These are phyloP conservation scores for Blepharisma stoltei DNA, from an alignment of 73 alveolate genomes.

Conservation along the genomic window DNA sequence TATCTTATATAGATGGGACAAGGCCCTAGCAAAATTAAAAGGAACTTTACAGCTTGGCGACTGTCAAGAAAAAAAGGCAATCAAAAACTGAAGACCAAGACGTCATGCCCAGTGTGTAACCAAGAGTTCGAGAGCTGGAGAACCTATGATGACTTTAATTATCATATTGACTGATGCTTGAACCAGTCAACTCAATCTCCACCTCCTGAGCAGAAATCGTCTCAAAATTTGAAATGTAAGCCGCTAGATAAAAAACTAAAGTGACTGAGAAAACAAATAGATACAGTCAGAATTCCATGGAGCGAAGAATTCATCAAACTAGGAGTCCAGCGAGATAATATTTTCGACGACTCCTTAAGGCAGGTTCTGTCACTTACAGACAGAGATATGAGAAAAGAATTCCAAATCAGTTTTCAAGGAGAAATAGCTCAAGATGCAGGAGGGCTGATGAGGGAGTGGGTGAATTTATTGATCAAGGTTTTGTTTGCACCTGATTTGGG, in stretches of 20 bases:
- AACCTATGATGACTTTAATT: conserved; percentile 17
- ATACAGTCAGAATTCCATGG: conserved; percentile 57
- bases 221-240: background rate
- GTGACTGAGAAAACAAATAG: conserved; percentile 47
- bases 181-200: background rate
- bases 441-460: conserved; percentile 61
- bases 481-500: conserved; percentile 22
- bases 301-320: conserved; percentile 34
- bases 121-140: conserved; percentile 18
- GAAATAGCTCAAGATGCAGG: conserved; percentile 61
- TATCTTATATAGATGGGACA: too few relatives aligned
- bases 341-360: conserved; percentile 37
- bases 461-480: background rate
- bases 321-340: conserved; percentile 30
- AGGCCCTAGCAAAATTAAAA: background rate
- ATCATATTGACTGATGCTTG: conserved; percentile 18
- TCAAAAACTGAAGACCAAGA: background rate
- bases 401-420: conserved; percentile 46
- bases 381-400: conserved; percentile 46
- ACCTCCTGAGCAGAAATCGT: background rate
- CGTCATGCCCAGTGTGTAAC: conserved; percentile 12
- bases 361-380: conserved; percentile 23
- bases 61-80: conserved; percentile 6
- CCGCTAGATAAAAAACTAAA: conserved; percentile 1
- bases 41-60: background rate